Base-by-base conservation (phyloP, 2,329 filamentous ascomycete genomes). In the Colletotrichum cereale region DNA sequence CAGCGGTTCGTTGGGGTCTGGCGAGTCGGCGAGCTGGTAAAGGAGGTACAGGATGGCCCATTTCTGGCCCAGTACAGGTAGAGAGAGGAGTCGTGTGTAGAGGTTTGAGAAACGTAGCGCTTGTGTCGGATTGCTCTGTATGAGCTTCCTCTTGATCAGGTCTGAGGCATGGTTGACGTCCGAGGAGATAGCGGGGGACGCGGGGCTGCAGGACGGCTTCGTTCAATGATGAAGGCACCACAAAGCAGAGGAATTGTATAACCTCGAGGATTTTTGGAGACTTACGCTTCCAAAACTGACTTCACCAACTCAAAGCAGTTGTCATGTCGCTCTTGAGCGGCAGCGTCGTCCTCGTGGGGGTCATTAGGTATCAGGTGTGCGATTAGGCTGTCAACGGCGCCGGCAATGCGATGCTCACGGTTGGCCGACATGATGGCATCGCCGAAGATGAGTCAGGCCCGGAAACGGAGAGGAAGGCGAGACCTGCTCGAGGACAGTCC, bases 21-120 rank as follows among this genome's bases (percentile, higher is more conserved):
- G 86, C 4, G 88, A 90, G 78, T 95, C 93, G 73, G 93, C 91
- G 58, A 98, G 88, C 76, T 94, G 91, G 80, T 96, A 93, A 52
- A 99, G 88, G 52, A 99, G 90, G 80, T 97, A 97, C 26, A 99
- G 86, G 75, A 99, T 98, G 3, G 93, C 94, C 95, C 95, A 98
- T 87, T 99, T 99, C 81, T 97, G 93, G 77, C 93, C 93, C 55
- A 99, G 87, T 7, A 98, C 95, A 0, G 95, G 95, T 75, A 98
- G 90, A n/a, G 94, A 93, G 34, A 98, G 86, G 24, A 99, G 88
- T 67, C 94, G 89, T 42, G 94, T 94, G 82, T 98, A 97, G 36
- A 99, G 88, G 78, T 97, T 97, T 31, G 94, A 92, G 82, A 98
- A 97, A 73, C 92, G 89, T 26, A 96, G 86, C 4, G 95, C 94